These are phyloP conservation scores for Prototheca wickerhamii DNA, from an alignment of 163 green algal species.

Conservation along the genomic window DNA sequence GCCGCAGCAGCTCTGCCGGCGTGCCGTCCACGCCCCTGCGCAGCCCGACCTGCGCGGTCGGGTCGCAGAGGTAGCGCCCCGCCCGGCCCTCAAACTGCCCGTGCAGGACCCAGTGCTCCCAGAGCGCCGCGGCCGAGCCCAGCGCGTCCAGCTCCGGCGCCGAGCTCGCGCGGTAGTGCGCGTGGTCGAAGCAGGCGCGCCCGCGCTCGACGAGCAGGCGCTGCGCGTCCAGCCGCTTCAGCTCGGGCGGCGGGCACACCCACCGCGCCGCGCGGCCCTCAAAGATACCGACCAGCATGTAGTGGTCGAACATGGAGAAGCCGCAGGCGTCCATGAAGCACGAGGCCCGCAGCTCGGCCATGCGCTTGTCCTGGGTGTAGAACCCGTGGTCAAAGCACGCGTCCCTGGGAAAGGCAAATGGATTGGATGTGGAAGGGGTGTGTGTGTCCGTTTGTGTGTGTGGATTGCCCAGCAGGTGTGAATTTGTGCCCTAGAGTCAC, in stretches of 20 bases:
- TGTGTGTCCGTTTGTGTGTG: not conserved
- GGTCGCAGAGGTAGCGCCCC: not conserved
- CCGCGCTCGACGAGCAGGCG: not conserved
- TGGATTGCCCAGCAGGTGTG: not conserved
- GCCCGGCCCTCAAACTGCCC: slow-evolving; percentile 1
- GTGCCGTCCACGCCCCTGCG: not conserved
- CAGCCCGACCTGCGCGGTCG: not conserved
- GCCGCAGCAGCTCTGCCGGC: not conserved
- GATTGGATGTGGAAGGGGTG: not conserved
- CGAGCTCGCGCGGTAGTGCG: not conserved
- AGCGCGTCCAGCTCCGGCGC: not conserved
- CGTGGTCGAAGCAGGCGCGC: slow-evolving; percentile 1
- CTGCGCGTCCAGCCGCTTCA: not conserved
- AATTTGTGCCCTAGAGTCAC: too few relatives aligned
- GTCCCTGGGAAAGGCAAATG: not conserved
- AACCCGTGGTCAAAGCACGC: slow-evolving; percentile 9
- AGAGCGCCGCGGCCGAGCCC: not conserved
- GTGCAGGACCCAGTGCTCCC: not conserved
- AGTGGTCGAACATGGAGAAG: slow-evolving; percentile 9
- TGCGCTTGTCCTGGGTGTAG: not conserved
- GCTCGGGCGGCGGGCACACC: not conserved
- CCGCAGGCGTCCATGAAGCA: not conserved
- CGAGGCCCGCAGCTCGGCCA: not conserved
- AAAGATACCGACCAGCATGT: slow-evolving; percentile 1
- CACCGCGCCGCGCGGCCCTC: not conserved